A percentile compares a stretch with the other conserved stretches of the same genome.
Evolutionary conservation across 208 protist genomes (phyloP).

Genomic region (Angomonas deanei): DNA sequence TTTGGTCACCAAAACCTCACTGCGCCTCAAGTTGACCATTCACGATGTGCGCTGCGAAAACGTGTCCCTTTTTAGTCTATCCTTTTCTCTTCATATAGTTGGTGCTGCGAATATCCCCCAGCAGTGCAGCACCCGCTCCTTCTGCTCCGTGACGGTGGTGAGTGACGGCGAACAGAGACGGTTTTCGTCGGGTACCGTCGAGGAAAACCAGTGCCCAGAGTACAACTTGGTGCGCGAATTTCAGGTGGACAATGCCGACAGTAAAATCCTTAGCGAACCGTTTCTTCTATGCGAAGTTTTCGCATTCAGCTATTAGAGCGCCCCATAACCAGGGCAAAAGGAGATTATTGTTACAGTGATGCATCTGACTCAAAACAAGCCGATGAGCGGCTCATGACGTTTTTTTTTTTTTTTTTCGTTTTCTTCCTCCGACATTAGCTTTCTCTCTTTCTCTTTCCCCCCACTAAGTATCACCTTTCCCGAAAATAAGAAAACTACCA

Average conservation of each 20-base stretch:
- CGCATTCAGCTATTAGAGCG: slow-evolving; percentile 42
- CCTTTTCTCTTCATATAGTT: slow-evolving; percentile 66
- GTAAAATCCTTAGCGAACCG: slow-evolving; percentile 35
- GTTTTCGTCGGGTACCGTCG: slow-evolving; percentile 46
- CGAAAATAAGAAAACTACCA: not conserved
- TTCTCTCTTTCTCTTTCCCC: slow-evolving; percentile 1
- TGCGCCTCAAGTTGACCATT: slow-evolving; percentile 37
- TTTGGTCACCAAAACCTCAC: slow-evolving; percentile 23
- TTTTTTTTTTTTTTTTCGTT: not conserved
- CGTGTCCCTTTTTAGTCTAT: slow-evolving; percentile 13
- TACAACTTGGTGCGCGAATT: slow-evolving; percentile 71
- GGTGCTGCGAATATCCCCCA: slow-evolving; percentile 50
- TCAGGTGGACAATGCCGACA: slow-evolving; percentile 40
- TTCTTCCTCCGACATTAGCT: not conserved
- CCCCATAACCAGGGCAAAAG: not conserved
- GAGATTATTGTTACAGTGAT: no score
- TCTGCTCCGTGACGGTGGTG: slow-evolving; percentile 59
- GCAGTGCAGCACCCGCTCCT: slow-evolving; percentile 27
- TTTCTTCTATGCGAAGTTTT: slow-evolving; percentile 80
- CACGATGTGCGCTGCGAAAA: not conserved
- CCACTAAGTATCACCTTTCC: not conserved
- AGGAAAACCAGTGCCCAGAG: slow-evolving; percentile 30
- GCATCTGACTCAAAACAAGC: no score
- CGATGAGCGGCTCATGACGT: no score
- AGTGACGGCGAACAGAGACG: slow-evolving; percentile 50